Evolutionary conservation across 306 rosid genomes (phyloP).

Genomic region (Datisca glomerata): DNA sequence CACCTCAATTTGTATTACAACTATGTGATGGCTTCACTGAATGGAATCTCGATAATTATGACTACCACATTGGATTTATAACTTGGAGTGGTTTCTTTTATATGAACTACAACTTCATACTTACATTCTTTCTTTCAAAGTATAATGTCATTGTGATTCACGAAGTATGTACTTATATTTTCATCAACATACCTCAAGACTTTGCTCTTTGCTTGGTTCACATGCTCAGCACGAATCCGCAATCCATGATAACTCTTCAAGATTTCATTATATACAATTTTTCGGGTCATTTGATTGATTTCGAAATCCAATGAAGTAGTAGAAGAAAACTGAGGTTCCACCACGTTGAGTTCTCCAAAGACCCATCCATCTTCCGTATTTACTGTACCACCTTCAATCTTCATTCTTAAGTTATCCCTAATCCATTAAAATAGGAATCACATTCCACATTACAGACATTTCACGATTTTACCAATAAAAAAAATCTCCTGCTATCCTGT

Average conservation of each 20-base stretch:
- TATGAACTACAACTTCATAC: no score
- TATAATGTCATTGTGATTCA: no score
- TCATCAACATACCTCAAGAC: conserved; percentile 50
- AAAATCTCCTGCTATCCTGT: no score
- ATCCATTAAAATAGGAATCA: conserved; percentile 19
- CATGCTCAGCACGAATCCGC: conserved; percentile 22
- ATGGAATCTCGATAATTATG: no score
- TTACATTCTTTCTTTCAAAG: no score
- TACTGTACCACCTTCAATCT: conserved; percentile 18
- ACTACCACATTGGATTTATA: no score
- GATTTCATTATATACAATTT: conserved; percentile 23
- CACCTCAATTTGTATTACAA: background rate
- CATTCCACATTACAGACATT: conserved; percentile 5
- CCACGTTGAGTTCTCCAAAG: conserved; percentile 10
- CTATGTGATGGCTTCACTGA: no score
- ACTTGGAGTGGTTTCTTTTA: no score
- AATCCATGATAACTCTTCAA: conserved; percentile 30
- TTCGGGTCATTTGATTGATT: conserved; percentile 20
- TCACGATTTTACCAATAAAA: background rate
- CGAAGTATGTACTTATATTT: no score
- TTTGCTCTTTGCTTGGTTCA: conserved; percentile 43
- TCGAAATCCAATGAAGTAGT: conserved; percentile 23
- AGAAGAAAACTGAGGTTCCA: conserved; percentile 14
- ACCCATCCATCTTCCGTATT: conserved; percentile 12
- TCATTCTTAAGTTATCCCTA: conserved; percentile 27